A percentile compares a stretch with the other conserved stretches of the same genome.
Evolutionary conservation across 495 filamentous ascomycete genomes (phyloP).

Genomic region (Hypoxylon lenormandii): DNA sequence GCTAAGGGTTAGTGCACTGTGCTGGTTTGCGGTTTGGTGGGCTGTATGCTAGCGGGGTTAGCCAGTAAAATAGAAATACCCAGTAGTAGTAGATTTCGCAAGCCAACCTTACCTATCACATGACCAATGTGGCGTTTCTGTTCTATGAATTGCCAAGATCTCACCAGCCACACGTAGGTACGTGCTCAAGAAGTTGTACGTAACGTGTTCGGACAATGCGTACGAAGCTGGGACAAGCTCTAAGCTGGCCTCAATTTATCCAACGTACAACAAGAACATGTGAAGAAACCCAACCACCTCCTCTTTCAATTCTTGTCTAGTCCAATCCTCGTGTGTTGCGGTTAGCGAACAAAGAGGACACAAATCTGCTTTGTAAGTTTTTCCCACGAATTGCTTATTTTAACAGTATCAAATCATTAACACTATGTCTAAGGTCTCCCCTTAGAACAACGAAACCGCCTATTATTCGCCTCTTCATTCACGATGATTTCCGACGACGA

Average conservation of each 20-base stretch:
- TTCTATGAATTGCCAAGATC: not conserved
- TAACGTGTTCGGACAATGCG: not conserved
- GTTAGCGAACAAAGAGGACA: slow-evolving; percentile 1
- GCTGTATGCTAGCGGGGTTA: slow-evolving; percentile 38
- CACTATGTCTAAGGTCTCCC: slow-evolving; percentile 24
- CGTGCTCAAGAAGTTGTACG: not conserved
- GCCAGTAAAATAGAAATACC: slow-evolving; percentile 21
- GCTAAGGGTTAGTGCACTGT: slow-evolving; percentile 9
- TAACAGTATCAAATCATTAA: slow-evolving; percentile 22
- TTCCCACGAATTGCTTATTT: not conserved
- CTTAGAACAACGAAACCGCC: slow-evolving; percentile 3
- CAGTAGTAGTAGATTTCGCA: slow-evolving; percentile 2
- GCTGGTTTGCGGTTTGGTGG: slow-evolving; percentile 23
- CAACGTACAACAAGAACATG: slow-evolving; percentile 13
- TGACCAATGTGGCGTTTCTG: too few relatives aligned
- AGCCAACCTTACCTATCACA: slow-evolving; percentile 2
- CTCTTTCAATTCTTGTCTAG: slow-evolving; percentile 11
- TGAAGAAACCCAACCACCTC: slow-evolving; percentile 23
- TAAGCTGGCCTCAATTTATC: slow-evolving; percentile 51
- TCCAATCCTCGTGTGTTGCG: not conserved
- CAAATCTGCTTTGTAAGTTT: slow-evolving; percentile 19
- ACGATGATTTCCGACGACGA: slow-evolving; percentile 88
- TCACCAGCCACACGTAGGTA: slow-evolving; percentile 22
- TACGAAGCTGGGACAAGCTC: too few relatives aligned
- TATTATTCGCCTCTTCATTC: slow-evolving; percentile 16